Base-by-base conservation (phyloP, 1,284 basidiomycete species). In the Ganoderma leucocontextum region DNA sequence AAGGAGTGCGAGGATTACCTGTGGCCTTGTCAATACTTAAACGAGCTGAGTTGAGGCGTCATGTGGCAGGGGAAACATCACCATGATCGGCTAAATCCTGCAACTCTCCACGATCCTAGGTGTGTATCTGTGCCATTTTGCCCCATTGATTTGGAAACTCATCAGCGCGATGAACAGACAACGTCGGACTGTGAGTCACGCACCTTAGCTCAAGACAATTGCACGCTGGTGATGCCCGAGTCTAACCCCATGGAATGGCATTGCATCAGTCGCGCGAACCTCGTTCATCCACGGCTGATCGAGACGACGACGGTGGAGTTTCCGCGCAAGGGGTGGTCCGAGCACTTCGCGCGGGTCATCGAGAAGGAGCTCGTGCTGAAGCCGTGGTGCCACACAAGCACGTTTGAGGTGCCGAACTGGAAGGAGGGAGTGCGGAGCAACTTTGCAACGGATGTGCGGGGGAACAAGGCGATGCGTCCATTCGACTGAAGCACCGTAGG, bases 321-420 rank as follows among this genome's bases (percentile, higher is more conserved):
- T 75, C 85, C 86, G 49, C 82, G 86, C 62, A 79, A 80, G 52
- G 81, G 82, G 38, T 87, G 86, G 85, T 83, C 83, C 6, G 78
- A 82, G 69, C 79, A 81, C 72, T 87, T 86, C 69, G 82, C 81
- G 10, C 65, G 73, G n/a, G 82, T 83, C 33, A 82, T 88, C 70
- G 83, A 85, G 74, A 82, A 80, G 65, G 86, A 87, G 75, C 77
- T 85, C 57, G 58, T 74, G 29, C 76, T 84, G 53, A 87, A 87
- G 74, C 85, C 85, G 44, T 87, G 85, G 86, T 86, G 84, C 75
- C 86, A 87, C 75, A 81, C 82, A 12, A 78, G 83, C 35, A 82
- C 84, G 29, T 87, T 87, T 71, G 86, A 87, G 73, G 72, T 80
- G 10, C 82, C 85, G 10, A 78, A 78, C 71, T 86, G 85, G 85